Base-by-base conservation (phyloP, 164 flowering plant species). In the Stephania japonica region DNA sequence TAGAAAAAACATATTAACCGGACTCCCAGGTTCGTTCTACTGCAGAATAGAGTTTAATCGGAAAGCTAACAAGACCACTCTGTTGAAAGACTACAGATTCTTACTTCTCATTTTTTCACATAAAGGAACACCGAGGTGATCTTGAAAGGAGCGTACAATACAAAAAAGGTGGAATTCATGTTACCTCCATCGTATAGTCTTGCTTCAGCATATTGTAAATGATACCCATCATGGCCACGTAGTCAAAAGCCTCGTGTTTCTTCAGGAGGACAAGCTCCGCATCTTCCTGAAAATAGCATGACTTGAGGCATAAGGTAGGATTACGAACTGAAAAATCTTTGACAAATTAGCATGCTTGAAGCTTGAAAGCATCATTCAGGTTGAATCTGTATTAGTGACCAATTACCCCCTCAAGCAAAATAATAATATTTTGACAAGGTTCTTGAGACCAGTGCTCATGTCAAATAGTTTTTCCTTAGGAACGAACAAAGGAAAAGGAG, bases 111-210 rank as follows among this genome's bases (percentile, higher is more conserved):
- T 3, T 25, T 25, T 4, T 26, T 25, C 27, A 62, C 65, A 62
- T 24, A 62, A 62, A 62, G 38, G 38, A 32, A 32, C 4, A 32
- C 38, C 27, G 8, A 62, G 67, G 32, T 26, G 21, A 49, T 70
- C 24, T 56, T 49, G 26, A 70, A 47, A 26, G 50, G 32, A 9
- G 24, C 56, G 26, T 44, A 24, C 11, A 5, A 24, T 50, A 42
- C 11, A 12, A 19, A 27, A 41, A 42, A 62, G 18, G 67, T 63
- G 23, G 66, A 47, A 70, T 62, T 25, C 43, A 65, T 24, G 63
- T 63, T 80, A 89, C 97, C 94, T 90, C 96, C 98, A 93, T 91
- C 27, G 71, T 23, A 70, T 81, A 84, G 76, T 93, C 92, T 76
- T 85, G 84, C 80, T 86, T 88, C 74, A 87, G 64, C 97, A 90